These are phyloP conservation scores for Tarenaya hassleriana DNA, from an alignment of 345 rosid genomes.

Conservation along the genomic window DNA sequence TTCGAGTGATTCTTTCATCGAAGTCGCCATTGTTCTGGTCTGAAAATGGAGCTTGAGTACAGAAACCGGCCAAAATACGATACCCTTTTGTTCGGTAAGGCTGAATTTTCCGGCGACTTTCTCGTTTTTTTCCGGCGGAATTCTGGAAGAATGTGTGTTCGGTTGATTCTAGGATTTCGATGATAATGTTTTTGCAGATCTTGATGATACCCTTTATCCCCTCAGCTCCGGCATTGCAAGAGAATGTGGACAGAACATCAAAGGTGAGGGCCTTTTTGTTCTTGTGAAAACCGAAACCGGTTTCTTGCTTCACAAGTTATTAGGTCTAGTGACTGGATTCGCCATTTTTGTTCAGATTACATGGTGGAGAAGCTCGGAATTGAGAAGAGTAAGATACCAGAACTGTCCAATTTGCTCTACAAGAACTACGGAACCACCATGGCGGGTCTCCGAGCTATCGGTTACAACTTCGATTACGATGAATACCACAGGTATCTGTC, in stretches of 20 bases:
- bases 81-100: conserved; percentile 64
- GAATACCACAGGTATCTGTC: conserved; percentile 58
- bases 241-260: conserved; percentile 39
- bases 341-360: conserved; percentile 37
- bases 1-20: conserved; percentile 9
- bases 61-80: conserved; percentile 40
- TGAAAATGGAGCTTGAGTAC: conserved; percentile 36
- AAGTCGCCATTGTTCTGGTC: neutral
- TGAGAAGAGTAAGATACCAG: conserved; percentile 38
- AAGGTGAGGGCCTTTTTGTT: conserved; percentile 34
- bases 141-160: neutral
- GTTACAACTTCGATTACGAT: conserved; percentile 68
- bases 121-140: neutral
- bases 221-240: conserved; percentile 45
- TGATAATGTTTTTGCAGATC: conserved; percentile 36
- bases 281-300: neutral
- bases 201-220: conserved; percentile 79
- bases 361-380: conserved; percentile 71
- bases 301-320: conserved; percentile 13
- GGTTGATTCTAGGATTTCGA: neutral
- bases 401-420: conserved; percentile 56
- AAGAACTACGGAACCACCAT: conserved; percentile 83
- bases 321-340: neutral
- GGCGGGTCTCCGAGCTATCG: conserved; percentile 92
- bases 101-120: neutral